Evolutionary conservation across 1,284 basidiomycete species (phyloP).

Genomic region (Ceratobasidium sp.): DNA sequence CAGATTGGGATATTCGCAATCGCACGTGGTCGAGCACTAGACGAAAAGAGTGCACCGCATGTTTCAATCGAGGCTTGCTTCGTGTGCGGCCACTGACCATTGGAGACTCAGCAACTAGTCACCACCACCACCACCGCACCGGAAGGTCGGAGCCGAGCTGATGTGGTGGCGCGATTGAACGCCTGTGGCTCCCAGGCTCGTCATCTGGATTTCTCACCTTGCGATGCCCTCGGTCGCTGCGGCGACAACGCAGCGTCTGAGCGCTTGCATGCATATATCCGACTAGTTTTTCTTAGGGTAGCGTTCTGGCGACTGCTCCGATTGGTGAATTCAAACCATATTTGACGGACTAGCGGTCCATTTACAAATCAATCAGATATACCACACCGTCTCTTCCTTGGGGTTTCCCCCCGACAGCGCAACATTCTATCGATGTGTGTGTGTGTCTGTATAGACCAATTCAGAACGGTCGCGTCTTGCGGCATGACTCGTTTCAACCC

Average conservation of each 20-base stretch:
- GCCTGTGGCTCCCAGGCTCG: background rate
- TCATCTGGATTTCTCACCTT: background rate
- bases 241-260: background rate
- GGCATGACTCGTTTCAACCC: background rate
- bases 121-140: background rate
- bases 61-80: background rate
- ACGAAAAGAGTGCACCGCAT: background rate
- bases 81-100: background rate
- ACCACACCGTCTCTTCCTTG: background rate
- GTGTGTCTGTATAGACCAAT: background rate
- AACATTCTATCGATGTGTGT: background rate
- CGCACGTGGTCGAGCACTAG: background rate
- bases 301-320: background rate
- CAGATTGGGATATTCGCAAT: background rate
- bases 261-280: background rate
- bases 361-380: background rate
- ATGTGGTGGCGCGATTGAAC: conserved; percentile 1
- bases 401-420: background rate
- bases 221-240: background rate
- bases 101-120: background rate
- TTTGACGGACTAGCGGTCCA: background rate
- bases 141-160: background rate
- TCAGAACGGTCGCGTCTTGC: background rate
- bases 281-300: background rate
- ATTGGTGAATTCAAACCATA: conserved; percentile 2